A percentile compares a stretch with the other conserved stretches of the same genome.
These are phyloP conservation scores for Annulohypoxylon moriforme DNA, from an alignment of 495 filamentous ascomycete genomes.

Conservation along the genomic window DNA sequence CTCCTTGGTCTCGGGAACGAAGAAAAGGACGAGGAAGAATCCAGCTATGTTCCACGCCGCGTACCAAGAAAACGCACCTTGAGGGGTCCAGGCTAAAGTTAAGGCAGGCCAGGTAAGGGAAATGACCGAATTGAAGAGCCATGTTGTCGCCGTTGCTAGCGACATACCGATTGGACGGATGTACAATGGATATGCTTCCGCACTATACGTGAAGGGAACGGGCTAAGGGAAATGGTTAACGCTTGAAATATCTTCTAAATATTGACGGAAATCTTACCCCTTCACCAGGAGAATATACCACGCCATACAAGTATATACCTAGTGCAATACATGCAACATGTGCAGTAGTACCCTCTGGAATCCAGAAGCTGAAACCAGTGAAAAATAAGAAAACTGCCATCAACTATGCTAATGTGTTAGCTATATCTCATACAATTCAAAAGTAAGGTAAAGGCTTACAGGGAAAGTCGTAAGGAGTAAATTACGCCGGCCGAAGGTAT, in stretches of 20 bases:
- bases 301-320: slow-evolving; percentile 79
- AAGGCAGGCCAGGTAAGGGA: slow-evolving; percentile 74
- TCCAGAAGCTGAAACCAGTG: slow-evolving; percentile 84
- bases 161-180: slow-evolving; percentile 78
- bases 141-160: slow-evolving; percentile 73
- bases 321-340: slow-evolving; percentile 70
- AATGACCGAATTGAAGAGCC: slow-evolving; percentile 76
- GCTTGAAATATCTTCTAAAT: neutral
- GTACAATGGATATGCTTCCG: slow-evolving; percentile 82
- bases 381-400: slow-evolving; percentile 79
- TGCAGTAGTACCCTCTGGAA: slow-evolving; percentile 59
- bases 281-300: slow-evolving; percentile 82
- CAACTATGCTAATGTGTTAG: slow-evolving; percentile 48
- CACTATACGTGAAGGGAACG: slow-evolving; percentile 86
- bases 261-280: slow-evolving; percentile 52
- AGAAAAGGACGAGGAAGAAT: slow-evolving; percentile 76
- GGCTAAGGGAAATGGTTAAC: slow-evolving; percentile 52
- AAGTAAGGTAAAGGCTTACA: slow-evolving; percentile 22
- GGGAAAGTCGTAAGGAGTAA: slow-evolving; percentile 83
- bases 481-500: slow-evolving; percentile 84
- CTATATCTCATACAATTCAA: neutral
- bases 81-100: slow-evolving; percentile 62
- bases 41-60: slow-evolving; percentile 77
- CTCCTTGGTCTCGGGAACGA: slow-evolving; percentile 85
- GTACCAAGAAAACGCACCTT: slow-evolving; percentile 76